Percentiles rank a stretch among this genome's conserved stretches.
These are phyloP conservation scores for Leucocoprinus birnbaumii DNA, from an alignment of 768 basidiomycete genomes.

Conservation along the genomic window DNA sequence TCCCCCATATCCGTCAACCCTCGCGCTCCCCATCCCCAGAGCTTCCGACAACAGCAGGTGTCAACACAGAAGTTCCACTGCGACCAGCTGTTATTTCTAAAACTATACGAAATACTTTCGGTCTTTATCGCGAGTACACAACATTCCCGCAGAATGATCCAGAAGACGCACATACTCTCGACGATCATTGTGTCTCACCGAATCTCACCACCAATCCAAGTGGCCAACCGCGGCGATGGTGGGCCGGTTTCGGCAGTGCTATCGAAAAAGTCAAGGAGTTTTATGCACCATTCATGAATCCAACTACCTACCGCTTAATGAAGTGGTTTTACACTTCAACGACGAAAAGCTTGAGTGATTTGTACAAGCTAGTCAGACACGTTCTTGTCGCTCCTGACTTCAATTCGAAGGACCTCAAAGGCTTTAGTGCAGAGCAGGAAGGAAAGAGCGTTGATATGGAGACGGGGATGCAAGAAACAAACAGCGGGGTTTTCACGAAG, in stretches of 20 bases:
- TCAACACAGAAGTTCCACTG: too few species aligned
- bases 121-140: background rate
- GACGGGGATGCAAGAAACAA: background rate
- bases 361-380: conserved; percentile 16
- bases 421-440: conserved; percentile 13
- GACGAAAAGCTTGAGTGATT: background rate
- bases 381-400: conserved; percentile 21
- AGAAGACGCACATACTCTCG: background rate
- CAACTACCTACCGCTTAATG: background rate
- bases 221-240: too few species aligned
- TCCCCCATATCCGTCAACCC: background rate
- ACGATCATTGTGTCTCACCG: background rate
- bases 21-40: background rate
- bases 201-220: background rate
- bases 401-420: conserved; percentile 16
- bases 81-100: background rate
- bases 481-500: conserved; percentile 1
- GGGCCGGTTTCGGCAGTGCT: too few species aligned
- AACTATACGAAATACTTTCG: background rate
- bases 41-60: too few species aligned
- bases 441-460: background rate
- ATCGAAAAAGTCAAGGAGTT: background rate
- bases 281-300: background rate
- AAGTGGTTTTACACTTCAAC: background rate
- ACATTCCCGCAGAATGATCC: background rate